These are phyloP conservation scores for Aspergillus alliaceus DNA, from an alignment of 2,329 filamentous ascomycete genomes.

Conservation along the genomic window DNA sequence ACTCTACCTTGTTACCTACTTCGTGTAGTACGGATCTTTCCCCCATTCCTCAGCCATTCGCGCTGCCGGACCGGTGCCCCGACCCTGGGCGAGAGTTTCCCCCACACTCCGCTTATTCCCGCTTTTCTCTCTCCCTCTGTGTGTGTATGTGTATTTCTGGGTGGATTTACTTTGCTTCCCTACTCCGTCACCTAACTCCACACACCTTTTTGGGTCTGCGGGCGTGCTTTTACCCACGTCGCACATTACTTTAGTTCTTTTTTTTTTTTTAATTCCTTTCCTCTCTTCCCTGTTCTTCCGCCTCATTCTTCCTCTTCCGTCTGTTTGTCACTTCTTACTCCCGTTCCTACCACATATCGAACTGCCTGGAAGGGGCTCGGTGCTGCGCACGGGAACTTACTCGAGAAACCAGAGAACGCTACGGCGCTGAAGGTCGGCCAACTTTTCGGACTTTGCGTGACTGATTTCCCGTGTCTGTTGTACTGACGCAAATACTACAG, in stretches of 20 bases:
- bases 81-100: conserved; percentile 28
- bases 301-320: conserved; percentile 1
- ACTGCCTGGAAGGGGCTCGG: conserved; percentile 2
- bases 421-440: neutral
- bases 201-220: neutral
- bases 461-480: neutral
- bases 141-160: neutral
- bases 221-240: conserved; percentile 7
- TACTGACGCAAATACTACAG: neutral
- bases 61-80: conserved; percentile 33
- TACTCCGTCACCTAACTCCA: conserved; percentile 1
- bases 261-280: conserved; percentile 4
- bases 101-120: conserved; percentile 37
- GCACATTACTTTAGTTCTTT: conserved; percentile 2
- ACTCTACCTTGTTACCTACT: conserved; percentile 4
- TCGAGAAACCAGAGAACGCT: neutral
- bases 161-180: neutral
- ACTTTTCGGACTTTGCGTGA: conserved; percentile 4
- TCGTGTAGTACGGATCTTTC: neutral
- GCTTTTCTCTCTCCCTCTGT: conserved; percentile 3
- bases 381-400: conserved; percentile 4
- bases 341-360: neutral
- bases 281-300: conserved; percentile 4
- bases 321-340: conserved; percentile 5
- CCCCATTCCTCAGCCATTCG: conserved; percentile 14